Evolutionary conservation across 2,329 filamentous ascomycete species (phyloP), one percentile per base, ranked within the genome.

Genomic region (Cladosporium velox): DNA sequence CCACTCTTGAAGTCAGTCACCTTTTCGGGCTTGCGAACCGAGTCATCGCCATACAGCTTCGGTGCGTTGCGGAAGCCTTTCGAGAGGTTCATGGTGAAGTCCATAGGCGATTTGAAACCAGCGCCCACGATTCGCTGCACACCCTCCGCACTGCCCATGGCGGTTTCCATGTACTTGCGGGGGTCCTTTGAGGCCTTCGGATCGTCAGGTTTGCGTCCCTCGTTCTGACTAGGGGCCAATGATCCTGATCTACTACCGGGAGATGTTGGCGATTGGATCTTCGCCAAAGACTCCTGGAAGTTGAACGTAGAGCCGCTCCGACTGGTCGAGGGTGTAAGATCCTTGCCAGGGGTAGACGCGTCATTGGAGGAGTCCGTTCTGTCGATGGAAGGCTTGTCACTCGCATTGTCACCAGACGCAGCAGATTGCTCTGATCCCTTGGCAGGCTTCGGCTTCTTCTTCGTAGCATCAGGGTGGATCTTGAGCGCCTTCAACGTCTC

Each of bases 31-130:
- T 90, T 89, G 10, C 91, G 85, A 0, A 97, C 88, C 1, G 89
- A 93, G 1, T 91, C 88, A 72, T 96, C 93, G 51, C 93, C 91
- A 74, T 97, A 97, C 0, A 97, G 81, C 70, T 87, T 89, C 0
- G 93, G 93, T 6, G 91, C 90, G 72, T 97, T 97, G 74, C 94
- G 90, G 75, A 97, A 96, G 0, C 93, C 93, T 76, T 90, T 91
- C 0, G 93, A 90, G 34, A 97, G 78, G 1, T 90, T 90, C 60
- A 97, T 80, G 26, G 91, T 92, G 71, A 97, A 91, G 76, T 96
- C 92, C 85, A 96, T 90, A 0, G 93, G 93, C 0, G 89, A 89
- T 73, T 91, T 91, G 68, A 94, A 72, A 15, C 75, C 75, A 24
- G 77, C 76, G 14, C 74, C 74, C 5, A 78, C 68, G 35, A 79